Evolutionary conservation across 257 asterid species (phyloP), one percentile per base, ranked within the genome.

Genomic region (Solanum boliviense): DNA sequence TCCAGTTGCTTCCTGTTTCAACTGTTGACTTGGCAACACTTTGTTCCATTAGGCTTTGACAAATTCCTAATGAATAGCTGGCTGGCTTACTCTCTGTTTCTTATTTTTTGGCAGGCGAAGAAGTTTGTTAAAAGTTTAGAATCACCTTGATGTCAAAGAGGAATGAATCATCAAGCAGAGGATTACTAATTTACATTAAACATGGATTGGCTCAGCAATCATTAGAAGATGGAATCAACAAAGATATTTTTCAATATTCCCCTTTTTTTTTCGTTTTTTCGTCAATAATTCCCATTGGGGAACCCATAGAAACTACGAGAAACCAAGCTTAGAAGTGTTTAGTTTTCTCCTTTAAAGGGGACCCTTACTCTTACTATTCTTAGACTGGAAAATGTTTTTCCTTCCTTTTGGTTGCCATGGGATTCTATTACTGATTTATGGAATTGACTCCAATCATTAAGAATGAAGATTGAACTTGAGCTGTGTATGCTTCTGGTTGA

Each of bases 41-140:
- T n/a, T 41, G 84, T 25, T 39, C 35, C 35, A 13, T 39, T 76
- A 13, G 12, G 23, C 60, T 38, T 44, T 15, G 39, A 44, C 13
- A 27, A 31, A 81, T 27, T 25, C 85, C 25, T 44, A 5, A 46
- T 5, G 27, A 9, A 81, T 81, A 9, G 44, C 20, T 44, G 39
- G 38, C 85, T 82, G 44, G 41, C 86, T 82, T 48, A 82, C 41
- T 44, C 86, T 82, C 18, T 29, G 12, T 48, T 46, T 82, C 7
- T 82, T 46, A 48, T 31, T 48, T 46, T 73, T 34, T 90, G 82
- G 74, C 95, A 96, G 99, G 98, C 96, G 7, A 96, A 95, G 89
- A 95, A 92, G 90, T 88, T 94, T 3, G 96, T 96, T 20, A 89
- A 92, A 89, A 91, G 82, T 84, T 56, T 94, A 73, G 98, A 96